Conservation (phyloP, 2,329 filamentous ascomycete species). For the Fusarium nematophilum region DNA sequence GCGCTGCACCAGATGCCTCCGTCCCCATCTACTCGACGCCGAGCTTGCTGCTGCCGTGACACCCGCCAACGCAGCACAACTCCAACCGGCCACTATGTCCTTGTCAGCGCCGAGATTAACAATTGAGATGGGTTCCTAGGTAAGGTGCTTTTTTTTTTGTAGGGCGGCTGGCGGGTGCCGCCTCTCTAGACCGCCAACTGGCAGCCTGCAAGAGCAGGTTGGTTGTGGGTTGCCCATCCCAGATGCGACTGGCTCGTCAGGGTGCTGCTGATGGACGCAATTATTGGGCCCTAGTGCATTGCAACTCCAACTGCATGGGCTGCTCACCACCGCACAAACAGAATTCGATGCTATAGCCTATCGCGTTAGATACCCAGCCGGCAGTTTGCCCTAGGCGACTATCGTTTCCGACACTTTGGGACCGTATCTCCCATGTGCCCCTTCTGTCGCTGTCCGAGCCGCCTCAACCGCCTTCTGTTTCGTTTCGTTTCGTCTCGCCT, state of each 20-base stretch:
- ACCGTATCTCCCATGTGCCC: background rate
- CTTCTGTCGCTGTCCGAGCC: background rate
- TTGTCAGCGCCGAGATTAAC: conserved; percentile 1
- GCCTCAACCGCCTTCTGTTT: background rate
- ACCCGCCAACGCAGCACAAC: conserved; percentile 5
- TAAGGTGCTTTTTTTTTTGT: background rate
- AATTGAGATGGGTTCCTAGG: background rate
- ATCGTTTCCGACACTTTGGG: conserved; percentile 11
- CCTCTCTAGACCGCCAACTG: background rate
- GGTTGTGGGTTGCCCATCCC: conserved; percentile 9
- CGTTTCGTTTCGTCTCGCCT: conserved; percentile 4
- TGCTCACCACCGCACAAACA: conserved; percentile 15
- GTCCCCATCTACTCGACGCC: conserved; percentile 8
- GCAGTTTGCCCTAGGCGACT: conserved; percentile 3
- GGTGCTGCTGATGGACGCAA: conserved; percentile 33
- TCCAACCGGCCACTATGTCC: background rate
- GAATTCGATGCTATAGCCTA: conserved; percentile 4
- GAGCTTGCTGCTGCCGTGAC: background rate
- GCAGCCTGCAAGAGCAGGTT: conserved; percentile 1
- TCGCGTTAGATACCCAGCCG: background rate
- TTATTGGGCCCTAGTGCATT: conserved; percentile 6
- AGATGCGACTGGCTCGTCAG: conserved; percentile 36
- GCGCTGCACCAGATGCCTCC: background rate
- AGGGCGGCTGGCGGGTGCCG: background rate
- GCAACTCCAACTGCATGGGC: conserved; percentile 11